Evolutionary conservation across 2,329 filamentous ascomycete species (phyloP), one percentile per base, ranked within the genome.

Genomic region (Graphiopsis chlorocephala): DNA sequence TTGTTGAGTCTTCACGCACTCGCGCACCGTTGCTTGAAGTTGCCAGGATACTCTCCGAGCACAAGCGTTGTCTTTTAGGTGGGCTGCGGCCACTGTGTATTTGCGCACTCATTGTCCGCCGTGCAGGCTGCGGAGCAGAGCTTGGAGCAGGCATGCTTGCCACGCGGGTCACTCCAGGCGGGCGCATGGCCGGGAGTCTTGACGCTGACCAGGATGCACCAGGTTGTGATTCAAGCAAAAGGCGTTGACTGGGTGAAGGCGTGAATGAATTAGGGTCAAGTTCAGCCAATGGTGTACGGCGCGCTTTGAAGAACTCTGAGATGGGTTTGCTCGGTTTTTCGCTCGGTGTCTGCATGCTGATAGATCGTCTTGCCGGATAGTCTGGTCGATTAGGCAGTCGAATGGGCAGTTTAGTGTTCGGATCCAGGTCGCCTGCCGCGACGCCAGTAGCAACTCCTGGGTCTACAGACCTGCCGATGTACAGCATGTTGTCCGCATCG

Each of bases 381-480:
- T 68, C 62, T 20, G 15, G 45, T 17, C 65, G 53, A 61, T 73
- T 74, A 59, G 77, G 77, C 14, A 84, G 65, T 26, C 74, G 68
- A 56, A 88, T 83, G 2, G 83, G 84, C 66, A 88, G 76, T 77
- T 97, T 98, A 1, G 93, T 96, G 69, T 94, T 95, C 1, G 95
- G 95, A 75, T 98, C 90, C 53, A 97, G 78, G 70, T 97, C 90
- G 38, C 95, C 95, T 42, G 76, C 81, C 26, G 95, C 92, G 65
- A 99, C 89, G 6, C 87, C 88, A 59, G 83, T 82, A 8, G 94
- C 93, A 65, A 91, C 76, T 57, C 88, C 82, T 14, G 63, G 52
- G 33, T 90, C 87, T 52, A 96, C 85, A 69, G 87, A 83, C 23
- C 84, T 81, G 31, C 95, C 96, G 68, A 99, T 92, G 72, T 90